Base-by-base conservation (phyloP, 345 rosid genomes). In the Gossypium mustelinum region DNA sequence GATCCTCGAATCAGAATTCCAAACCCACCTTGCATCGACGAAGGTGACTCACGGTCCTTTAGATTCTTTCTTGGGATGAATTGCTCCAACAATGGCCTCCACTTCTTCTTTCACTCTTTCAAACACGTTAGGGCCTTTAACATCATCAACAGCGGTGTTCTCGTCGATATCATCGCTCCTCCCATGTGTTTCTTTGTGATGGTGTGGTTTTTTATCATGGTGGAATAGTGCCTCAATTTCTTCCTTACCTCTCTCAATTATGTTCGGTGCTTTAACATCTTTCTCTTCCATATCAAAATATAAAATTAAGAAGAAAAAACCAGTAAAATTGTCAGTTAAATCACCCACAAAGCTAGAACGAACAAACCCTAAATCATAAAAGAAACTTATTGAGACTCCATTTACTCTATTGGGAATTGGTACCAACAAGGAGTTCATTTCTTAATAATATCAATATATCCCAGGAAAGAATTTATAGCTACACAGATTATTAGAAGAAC, bases 41-140 rank as follows among this genome's bases (percentile, higher is more conserved):
- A 73, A 69, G 78, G 18, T 2, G 56, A 77, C 25, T 76, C 48
- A 6, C n/a, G 54, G 68, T 62, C 55, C 54, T 50, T 55, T 50
- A 11, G 83, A 58, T 72, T 78, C 83, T 66, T 87, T 85, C 81
- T 70, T 82, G 48, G 81, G 86, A 74, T 69, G 86, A 63, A 88
- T 72, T 29, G 86, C 70, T 48, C 72, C 78, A 11, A 81, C 74
- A 52, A 88, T 39, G 24, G 90, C 90, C 77, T 89, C 86, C 0
- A 89, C 59, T 78, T 86, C 89, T 79, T 86, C 90, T 75, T 86
- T 86, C 18, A 82, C 76, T 57, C 90, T 79, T 75, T 86, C 73
- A 59, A 87, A 82, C 75, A 84, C 80, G 73, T 66, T 54, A 48
- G 87, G 84, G 4, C 83, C 85, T 77, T 75, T 82, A 51, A 82